phyloP scores from a whole-genome alignment of 768 basidiomycete genomes.

The Krasilnikovozyma curviuscula region DNA sequence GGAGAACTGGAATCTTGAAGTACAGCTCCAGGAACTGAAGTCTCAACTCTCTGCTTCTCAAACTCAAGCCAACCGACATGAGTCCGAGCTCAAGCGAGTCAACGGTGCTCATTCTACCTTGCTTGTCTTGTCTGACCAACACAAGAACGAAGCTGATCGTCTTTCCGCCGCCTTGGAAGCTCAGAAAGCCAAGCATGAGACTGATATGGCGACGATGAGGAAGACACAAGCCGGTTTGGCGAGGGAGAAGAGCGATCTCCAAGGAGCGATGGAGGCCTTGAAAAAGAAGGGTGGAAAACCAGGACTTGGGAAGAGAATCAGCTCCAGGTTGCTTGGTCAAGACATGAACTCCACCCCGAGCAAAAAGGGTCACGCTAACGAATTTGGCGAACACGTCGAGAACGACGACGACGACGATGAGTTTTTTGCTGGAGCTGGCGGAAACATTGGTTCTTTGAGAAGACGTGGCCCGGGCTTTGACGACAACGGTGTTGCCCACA shows the following conservation, averaged over 20 bases:
- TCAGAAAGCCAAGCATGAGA: slow-evolving; percentile 77
- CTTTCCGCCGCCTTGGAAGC: slow-evolving; percentile 45
- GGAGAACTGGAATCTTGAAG: slow-evolving; percentile 98
- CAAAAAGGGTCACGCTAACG: slow-evolving; percentile 3
- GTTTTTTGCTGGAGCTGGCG: slow-evolving; percentile 24
- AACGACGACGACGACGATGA: slow-evolving; percentile 26
- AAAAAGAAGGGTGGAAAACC: slow-evolving; percentile 3
- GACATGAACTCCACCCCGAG: slow-evolving; percentile 4
- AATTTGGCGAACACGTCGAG: slow-evolving; percentile 16
- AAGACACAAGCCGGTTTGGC: slow-evolving; percentile 69
- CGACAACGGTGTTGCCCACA: slow-evolving; percentile 20
- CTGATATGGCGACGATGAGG: slow-evolving; percentile 76
- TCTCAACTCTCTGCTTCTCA: slow-evolving; percentile 48
- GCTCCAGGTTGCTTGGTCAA: background rate
- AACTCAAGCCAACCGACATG: slow-evolving; percentile 45
- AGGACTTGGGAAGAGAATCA: slow-evolving; percentile 2
- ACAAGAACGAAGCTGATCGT: slow-evolving; percentile 70
- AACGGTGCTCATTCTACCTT: slow-evolving; percentile 50
- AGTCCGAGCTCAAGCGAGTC: slow-evolving; percentile 64
- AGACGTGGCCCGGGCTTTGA: slow-evolving; percentile 24
- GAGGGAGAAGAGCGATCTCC: slow-evolving; percentile 81
- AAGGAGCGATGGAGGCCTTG: slow-evolving; percentile 45
- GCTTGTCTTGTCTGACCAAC: slow-evolving; percentile 57
- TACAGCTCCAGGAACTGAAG: slow-evolving; percentile 68
- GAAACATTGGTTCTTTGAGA: slow-evolving; percentile 19